Conservation (phyloP, 768 basidiomycete species). For the Lactarius tabidus region DNA sequence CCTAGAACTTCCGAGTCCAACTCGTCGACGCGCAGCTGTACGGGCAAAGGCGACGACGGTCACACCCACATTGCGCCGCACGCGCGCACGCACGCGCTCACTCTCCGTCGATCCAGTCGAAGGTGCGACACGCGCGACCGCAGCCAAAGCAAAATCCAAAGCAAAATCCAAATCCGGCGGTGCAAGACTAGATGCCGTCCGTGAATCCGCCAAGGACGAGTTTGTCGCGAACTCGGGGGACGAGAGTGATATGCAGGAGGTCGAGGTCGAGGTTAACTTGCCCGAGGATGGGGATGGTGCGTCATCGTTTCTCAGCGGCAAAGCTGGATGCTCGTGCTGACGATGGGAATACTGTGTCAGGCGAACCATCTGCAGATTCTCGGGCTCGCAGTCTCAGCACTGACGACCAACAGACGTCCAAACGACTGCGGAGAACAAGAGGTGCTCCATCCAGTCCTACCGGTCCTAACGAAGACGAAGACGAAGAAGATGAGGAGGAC, state of each 20-base stretch:
- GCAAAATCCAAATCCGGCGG: neutral
- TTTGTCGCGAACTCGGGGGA: constrained; percentile 12
- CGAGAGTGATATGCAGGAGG: constrained; percentile 16
- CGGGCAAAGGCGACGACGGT: neutral
- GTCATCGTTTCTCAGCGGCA: neutral
- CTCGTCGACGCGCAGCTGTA: neutral
- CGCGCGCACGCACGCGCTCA: constrained; percentile 5
- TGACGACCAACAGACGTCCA: neutral
- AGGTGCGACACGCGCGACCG: neutral
- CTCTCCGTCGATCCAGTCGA: neutral
- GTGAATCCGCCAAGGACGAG: constrained; percentile 9
- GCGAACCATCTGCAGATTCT: neutral
- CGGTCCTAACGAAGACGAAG: neutral
- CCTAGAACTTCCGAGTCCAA: neutral
- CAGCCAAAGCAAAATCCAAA: neutral
- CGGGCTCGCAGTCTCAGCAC: neutral
- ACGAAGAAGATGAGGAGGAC: neutral
- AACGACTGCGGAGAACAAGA: neutral
- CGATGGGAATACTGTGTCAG: neutral
- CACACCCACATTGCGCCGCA: neutral
- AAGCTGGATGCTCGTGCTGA: neutral
- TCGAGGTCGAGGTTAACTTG: constrained; percentile 17
- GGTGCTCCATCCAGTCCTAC: neutral
- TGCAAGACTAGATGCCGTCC: neutral
- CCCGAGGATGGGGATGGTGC: constrained; percentile 5